Base-by-base conservation (phyloP, 164 flowering plant species). In the Paratinospora sagittata region DNA sequence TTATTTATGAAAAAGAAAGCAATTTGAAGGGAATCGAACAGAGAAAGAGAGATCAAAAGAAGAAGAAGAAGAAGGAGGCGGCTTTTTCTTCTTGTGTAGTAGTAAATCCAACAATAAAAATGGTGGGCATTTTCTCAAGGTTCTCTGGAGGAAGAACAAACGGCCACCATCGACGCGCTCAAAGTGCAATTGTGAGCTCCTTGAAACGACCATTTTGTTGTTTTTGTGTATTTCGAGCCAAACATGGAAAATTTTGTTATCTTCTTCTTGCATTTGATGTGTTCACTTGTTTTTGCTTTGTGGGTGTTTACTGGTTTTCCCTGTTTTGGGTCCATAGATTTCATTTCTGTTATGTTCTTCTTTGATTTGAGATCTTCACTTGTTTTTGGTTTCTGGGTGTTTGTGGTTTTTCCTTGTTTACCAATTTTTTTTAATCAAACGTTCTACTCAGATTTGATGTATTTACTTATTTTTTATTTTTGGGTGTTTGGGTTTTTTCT, bases 71-170 rank as follows among this genome's bases (percentile, higher is more conserved):
- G n/a, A n/a, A n/a, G n/a, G n/a, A n/a, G n/a, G n/a, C n/a, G n/a
- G 24, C 24, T 17, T 55, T 8, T 47, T 6, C 9, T 8, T 55
- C 23, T 55, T 55, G 61, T 1, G 4, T 30, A 2, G 34, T 30
- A 30, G 34, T 4, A 37, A 7, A 43, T 23, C 12, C 16, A 60
- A 64, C 39, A 63, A 34, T 47, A 68, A 75, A 71, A 17, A 91
- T 93, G 97, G 93, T 91, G 84, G 91, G 98, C 47, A 74, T 93
- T 75, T 93, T 93, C 77, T 93, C 98, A 8, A 81, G 85, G 68
- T 85, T 92, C 66, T 81, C 90, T 60, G 85, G 64, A 27, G 68
- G 81, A 55, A 84, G 84, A 81, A 71, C 45, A 63, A 55, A 65
- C 68, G 83, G 81, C 34, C 58, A 70, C 36, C 97, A 88, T 80